Conservation (phyloP, 2,329 filamentous ascomycete genomes). For the Exophiala bonariae region DNA sequence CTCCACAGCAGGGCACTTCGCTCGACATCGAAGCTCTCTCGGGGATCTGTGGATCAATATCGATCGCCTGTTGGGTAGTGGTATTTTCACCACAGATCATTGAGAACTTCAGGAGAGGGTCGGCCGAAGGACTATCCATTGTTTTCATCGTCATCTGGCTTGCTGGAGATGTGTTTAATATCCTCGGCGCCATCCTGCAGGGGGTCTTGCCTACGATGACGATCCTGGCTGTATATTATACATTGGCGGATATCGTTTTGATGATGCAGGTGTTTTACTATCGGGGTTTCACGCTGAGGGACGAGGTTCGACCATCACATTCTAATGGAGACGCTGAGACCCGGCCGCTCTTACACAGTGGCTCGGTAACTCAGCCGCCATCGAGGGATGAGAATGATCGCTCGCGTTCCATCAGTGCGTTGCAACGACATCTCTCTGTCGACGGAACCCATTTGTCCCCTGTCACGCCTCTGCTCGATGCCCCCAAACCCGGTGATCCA, state of each 20-base stretch:
- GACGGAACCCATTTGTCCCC: conserved; percentile 73
- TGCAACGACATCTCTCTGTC: conserved; percentile 55
- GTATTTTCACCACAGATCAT: conserved; percentile 97
- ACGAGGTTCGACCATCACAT: conserved; percentile 21
- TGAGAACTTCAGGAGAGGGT: conserved; percentile 84
- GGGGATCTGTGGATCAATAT: conserved; percentile 92
- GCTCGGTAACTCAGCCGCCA: conserved; percentile 14
- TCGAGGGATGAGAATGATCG: conserved; percentile 19
- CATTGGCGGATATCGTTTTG: conserved; percentile 84
- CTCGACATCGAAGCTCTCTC: conserved; percentile 88
- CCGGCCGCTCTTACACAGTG: conserved; percentile 26
- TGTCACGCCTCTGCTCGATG: conserved; percentile 73
- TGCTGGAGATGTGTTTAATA: conserved; percentile 93
- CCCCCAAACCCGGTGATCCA: conserved; percentile 36
- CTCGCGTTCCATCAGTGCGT: conserved; percentile 22
- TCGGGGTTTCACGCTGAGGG: conserved; percentile 65
- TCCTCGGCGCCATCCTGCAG: conserved; percentile 86
- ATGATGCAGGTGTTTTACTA: conserved; percentile 94
- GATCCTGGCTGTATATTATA: conserved; percentile 93
- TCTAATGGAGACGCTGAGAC: conserved; percentile 22
- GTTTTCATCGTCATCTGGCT: conserved; percentile 94
- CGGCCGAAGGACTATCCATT: conserved; percentile 83
- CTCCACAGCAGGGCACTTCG: conserved; percentile 49
- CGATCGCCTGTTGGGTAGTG: conserved; percentile 96
- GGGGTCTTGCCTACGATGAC: conserved; percentile 93